These are phyloP conservation scores for Gilbertella persicaria DNA, from an alignment of 371 early-diverging fungal genomes.

Conservation along the genomic window DNA sequence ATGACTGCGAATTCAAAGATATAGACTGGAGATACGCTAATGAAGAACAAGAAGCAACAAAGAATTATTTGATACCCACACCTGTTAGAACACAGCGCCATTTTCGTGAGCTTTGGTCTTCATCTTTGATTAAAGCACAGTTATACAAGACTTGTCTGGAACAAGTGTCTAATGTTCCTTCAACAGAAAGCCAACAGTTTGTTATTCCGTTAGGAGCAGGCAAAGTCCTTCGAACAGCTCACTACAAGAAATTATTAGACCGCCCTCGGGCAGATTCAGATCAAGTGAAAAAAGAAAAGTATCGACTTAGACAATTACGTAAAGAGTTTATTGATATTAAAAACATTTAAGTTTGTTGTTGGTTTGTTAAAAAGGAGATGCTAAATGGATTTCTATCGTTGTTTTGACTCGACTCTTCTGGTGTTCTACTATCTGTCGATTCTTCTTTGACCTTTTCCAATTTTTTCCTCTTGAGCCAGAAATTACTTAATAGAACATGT, in stretches of 20 bases:
- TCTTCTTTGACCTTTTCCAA: not conserved
- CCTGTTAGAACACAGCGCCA: slow-evolving; percentile 43
- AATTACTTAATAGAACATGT: slow-evolving; percentile 16
- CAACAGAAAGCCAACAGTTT: not conserved
- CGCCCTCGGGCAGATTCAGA: slow-evolving; percentile 45
- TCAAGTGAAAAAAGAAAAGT: slow-evolving; percentile 48
- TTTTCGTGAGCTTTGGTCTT: slow-evolving; percentile 50
- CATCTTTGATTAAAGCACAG: slow-evolving; percentile 46
- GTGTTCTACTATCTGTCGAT: not conserved
- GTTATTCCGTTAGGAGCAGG: slow-evolving; percentile 43
- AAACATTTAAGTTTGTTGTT: no score
- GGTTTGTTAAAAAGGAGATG: slow-evolving; percentile 15
- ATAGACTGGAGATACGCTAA: slow-evolving; percentile 55
- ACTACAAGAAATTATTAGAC: slow-evolving; percentile 30
- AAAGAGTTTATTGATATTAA: slow-evolving; percentile 7
- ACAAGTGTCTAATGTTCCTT: slow-evolving; percentile 4
- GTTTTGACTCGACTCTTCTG: not conserved
- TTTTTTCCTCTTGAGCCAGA: slow-evolving; percentile 18
- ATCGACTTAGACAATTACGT: slow-evolving; percentile 32
- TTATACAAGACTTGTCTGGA: slow-evolving; percentile 32
- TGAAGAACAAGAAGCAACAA: not conserved
- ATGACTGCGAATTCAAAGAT: slow-evolving; percentile 80
- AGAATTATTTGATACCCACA: slow-evolving; percentile 19
- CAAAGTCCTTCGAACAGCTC: slow-evolving; percentile 14
- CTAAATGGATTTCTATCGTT: slow-evolving; percentile 3